Percentiles rank a stretch among this genome's conserved stretches.
These are phyloP conservation scores for Jackrogersella minutella DNA, from an alignment of 495 filamentous ascomycete species.

Conservation along the genomic window DNA sequence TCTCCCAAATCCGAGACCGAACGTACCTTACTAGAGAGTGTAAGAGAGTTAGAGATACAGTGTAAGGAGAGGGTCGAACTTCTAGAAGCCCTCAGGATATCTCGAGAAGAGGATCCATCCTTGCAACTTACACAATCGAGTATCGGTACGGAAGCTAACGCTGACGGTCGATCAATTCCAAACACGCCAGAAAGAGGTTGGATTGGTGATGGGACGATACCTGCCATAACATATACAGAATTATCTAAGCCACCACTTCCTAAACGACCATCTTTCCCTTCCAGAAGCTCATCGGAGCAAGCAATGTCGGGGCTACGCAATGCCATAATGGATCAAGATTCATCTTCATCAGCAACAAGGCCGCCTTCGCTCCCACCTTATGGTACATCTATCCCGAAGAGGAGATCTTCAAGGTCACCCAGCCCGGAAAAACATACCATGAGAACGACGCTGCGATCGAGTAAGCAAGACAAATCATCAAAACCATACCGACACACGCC, in stretches of 20 bases:
- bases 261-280: constrained; percentile 60
- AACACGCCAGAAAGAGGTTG: constrained; percentile 58
- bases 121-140: constrained; percentile 36
- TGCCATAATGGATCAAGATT: constrained; percentile 37
- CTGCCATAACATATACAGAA: constrained; percentile 78
- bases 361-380: constrained; percentile 42
- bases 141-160: constrained; percentile 30
- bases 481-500: constrained; percentile 54
- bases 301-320: constrained; percentile 43
- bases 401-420: constrained; percentile 65
- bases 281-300: constrained; percentile 62
- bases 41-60: constrained; percentile 85
- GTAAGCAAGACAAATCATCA: constrained; percentile 65
- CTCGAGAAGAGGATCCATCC: constrained; percentile 66
- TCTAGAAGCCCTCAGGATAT: constrained; percentile 79
- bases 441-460: constrained; percentile 80
- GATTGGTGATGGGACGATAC: constrained; percentile 83
- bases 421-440: constrained; percentile 87
- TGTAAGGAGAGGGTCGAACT: constrained; percentile 94
- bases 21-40: constrained; percentile 78
- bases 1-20: constrained; percentile 85
- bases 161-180: constrained; percentile 22
- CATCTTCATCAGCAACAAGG: constrained; percentile 46
- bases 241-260: constrained; percentile 75
- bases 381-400: constrained; percentile 43